phyloP scores from a whole-genome alignment of 352 stramenopile genomes.

The Phytophthora boehmeriae region DNA sequence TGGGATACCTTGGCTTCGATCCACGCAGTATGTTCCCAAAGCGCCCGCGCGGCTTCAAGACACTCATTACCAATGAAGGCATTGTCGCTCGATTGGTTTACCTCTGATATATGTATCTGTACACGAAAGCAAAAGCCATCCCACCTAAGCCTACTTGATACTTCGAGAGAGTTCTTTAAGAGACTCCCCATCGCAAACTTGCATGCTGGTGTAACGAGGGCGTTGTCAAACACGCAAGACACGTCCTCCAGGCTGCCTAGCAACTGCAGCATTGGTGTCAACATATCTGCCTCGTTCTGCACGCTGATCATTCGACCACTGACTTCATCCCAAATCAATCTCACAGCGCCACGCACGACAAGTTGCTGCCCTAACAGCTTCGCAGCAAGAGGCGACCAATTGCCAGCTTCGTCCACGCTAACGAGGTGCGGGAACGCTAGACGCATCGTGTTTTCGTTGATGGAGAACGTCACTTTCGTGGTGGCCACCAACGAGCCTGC shows the following conservation, averaged over 20 bases:
- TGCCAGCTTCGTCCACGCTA: neutral
- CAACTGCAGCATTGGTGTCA: slow-evolving; percentile 7
- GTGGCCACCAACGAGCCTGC: neutral
- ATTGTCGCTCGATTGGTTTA: no score
- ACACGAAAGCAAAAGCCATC: no score
- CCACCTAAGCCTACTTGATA: no score
- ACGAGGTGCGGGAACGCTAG: slow-evolving; percentile 6
- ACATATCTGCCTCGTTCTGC: slow-evolving; percentile 2
- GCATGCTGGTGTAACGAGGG: neutral
- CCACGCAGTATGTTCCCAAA: no score
- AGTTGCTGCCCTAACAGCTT: slow-evolving; percentile 4
- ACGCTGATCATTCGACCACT: neutral
- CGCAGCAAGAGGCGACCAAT: neutral
- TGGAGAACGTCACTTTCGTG: neutral
- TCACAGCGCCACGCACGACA: neutral
- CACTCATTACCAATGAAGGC: no score
- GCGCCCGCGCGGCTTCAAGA: no score
- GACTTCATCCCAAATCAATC: neutral
- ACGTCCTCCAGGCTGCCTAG: slow-evolving; percentile 6
- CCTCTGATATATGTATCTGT: no score
- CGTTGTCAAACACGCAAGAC: neutral
- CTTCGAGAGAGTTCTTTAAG: neutral
- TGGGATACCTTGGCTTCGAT: no score
- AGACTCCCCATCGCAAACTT: neutral
- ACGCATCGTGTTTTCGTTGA: slow-evolving; percentile 7